These are phyloP conservation scores for Lodderomyces metapsilosis DNA, from an alignment of 1,139 yeast species.

Conservation along the genomic window DNA sequence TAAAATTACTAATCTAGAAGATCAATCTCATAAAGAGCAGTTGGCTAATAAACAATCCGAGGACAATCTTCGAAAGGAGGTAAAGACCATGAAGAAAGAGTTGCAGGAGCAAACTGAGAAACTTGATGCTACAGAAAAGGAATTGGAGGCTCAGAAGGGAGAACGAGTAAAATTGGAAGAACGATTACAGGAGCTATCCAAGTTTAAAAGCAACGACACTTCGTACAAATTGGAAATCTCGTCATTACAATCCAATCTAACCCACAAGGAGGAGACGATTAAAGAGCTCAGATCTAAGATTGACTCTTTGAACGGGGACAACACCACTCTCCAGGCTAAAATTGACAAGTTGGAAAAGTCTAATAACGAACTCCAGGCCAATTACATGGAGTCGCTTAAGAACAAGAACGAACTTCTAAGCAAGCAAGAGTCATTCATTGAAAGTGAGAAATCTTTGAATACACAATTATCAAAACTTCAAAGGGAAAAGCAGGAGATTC, in stretches of 20 bases:
- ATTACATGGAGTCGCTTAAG: constrained; percentile 31
- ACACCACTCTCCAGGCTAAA: constrained; percentile 36
- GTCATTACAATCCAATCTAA: constrained; percentile 36
- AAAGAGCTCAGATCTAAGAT: constrained; percentile 41
- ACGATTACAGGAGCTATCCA: constrained; percentile 31
- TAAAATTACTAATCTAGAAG: constrained; percentile 7
- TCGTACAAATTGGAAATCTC: constrained; percentile 44
- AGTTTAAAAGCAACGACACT: constrained; percentile 37
- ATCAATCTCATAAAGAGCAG: constrained; percentile 10
- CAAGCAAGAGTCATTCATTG: constrained; percentile 38
- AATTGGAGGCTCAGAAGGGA: constrained; percentile 21
- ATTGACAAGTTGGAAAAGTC: constrained; percentile 43
- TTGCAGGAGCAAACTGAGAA: constrained; percentile 12
- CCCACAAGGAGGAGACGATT: constrained; percentile 51
- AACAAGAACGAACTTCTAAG: constrained; percentile 40
- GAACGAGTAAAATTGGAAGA: constrained; percentile 28
- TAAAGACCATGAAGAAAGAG: constrained; percentile 11
- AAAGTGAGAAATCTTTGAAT: constrained; percentile 33
- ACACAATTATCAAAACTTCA: constrained; percentile 39
- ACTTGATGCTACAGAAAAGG: constrained; percentile 17
- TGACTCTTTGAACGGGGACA: constrained; percentile 35
- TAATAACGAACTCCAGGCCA: constrained; percentile 40
- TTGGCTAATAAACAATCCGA: constrained; percentile 10
- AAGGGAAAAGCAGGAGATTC: constrained; percentile 51
- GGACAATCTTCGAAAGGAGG: constrained; percentile 11